Evolutionary conservation across 768 basidiomycete genomes (phyloP).

Genomic region (Hygrophorus russula): DNA sequence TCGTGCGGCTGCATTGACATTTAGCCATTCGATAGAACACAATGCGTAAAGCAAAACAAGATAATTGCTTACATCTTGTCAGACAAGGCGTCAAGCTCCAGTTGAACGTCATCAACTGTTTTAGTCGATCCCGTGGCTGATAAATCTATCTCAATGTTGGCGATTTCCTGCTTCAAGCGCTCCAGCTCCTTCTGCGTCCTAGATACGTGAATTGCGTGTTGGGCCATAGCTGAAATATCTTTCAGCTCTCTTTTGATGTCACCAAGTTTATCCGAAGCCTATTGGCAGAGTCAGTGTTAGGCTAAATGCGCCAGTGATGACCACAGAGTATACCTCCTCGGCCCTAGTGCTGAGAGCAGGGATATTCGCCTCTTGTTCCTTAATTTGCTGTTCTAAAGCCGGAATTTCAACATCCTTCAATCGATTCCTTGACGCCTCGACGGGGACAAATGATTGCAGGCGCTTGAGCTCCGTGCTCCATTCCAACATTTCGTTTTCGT

Average conservation of each 20-base stretch:
- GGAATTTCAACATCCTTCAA: conserved; percentile 58
- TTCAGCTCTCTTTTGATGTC: conserved; percentile 46
- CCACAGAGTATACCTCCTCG: conserved; percentile 42
- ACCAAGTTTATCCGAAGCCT: conserved; percentile 45
- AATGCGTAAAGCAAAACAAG: neutral
- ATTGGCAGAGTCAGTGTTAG: conserved; percentile 1
- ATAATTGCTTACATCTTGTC: conserved; percentile 47
- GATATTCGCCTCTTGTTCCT: conserved; percentile 41
- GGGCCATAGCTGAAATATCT: conserved; percentile 49
- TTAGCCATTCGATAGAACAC: neutral
- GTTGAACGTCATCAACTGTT: conserved; percentile 80
- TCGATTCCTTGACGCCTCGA: conserved; percentile 41
- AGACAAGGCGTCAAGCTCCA: conserved; percentile 54
- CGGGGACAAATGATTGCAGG: conserved; percentile 49
- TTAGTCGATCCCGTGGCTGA: conserved; percentile 62
- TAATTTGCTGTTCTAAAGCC: conserved; percentile 48
- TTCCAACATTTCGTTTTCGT: conserved; percentile 33
- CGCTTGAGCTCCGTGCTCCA: conserved; percentile 53
- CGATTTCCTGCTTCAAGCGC: conserved; percentile 49
- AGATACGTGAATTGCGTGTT: conserved; percentile 45
- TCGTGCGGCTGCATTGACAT: conserved; percentile 35
- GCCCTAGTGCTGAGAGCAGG: conserved; percentile 39
- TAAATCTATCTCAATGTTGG: conserved; percentile 57
- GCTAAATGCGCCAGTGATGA: conserved; percentile 3
- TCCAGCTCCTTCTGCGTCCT: conserved; percentile 51